These are phyloP conservation scores for Sporisorium graminicola DNA, from an alignment of 1,284 basidiomycete genomes.

Conservation along the genomic window DNA sequence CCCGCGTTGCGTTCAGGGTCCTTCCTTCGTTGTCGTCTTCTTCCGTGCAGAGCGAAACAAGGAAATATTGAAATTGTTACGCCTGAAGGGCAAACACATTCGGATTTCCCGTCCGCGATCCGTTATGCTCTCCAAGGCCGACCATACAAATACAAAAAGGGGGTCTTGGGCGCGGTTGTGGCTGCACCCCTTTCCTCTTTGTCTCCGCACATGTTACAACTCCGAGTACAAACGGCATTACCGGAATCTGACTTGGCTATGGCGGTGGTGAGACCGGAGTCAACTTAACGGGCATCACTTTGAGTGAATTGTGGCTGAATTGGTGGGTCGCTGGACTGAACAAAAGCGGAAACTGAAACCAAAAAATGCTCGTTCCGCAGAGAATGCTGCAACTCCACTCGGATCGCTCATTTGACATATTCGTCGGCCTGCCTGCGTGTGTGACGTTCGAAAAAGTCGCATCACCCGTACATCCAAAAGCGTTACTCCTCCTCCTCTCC, in stretches of 20 bases:
- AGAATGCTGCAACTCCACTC: conserved; percentile 4
- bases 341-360: not conserved
- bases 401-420: not conserved
- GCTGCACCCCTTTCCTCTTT: not conserved
- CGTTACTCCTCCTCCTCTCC: not conserved
- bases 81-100: not conserved
- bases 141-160: conserved; percentile 3
- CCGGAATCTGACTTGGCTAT: not conserved
- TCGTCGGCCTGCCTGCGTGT: conserved; percentile 4
- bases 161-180: not conserved
- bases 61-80: not conserved
- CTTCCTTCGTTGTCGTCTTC: not conserved
- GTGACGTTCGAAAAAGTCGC: not conserved
- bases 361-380: conserved; percentile 2
- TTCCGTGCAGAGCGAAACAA: not conserved
- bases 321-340: not conserved
- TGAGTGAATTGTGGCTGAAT: not conserved
- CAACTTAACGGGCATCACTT: not conserved
- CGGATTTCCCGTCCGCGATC: not conserved
- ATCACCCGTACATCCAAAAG: not conserved
- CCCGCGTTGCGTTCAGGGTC: conserved; percentile 1
- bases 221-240: not conserved
- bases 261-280: not conserved
- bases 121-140: not conserved
- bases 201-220: not conserved